Conservation (phyloP, 176 grass and related monocot species). For the Sorghum bicolor region Sorghum_bicolor_NCBIv3 NC_012872.2:18255001-18255500, state of each 20-base stretch:
- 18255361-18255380: not conserved
- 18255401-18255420: not conserved
- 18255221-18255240: slow-evolving; percentile 67
- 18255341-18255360: not conserved
- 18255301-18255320: slow-evolving; percentile 17
- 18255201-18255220: slow-evolving; percentile 64
- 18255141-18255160: not conserved
- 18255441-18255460: not conserved
- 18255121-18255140: not conserved
- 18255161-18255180: slow-evolving; percentile 14
- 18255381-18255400: slow-evolving; percentile 13
- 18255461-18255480: not conserved
- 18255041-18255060: not conserved
- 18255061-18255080: not conserved
- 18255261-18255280: slow-evolving; percentile 76
- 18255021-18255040: not conserved
- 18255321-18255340: not conserved
- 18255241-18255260: slow-evolving; percentile 84
- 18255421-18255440: not conserved
- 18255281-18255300: slow-evolving; percentile 26
- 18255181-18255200: slow-evolving; percentile 60
- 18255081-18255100: not conserved
- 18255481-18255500: not conserved
- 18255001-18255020: not conserved
- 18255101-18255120: slow-evolving; percentile 4